phyloP scores from a whole-genome alignment of 352 stramenopile genomes.

The Aphanomyces invadans region DNA sequence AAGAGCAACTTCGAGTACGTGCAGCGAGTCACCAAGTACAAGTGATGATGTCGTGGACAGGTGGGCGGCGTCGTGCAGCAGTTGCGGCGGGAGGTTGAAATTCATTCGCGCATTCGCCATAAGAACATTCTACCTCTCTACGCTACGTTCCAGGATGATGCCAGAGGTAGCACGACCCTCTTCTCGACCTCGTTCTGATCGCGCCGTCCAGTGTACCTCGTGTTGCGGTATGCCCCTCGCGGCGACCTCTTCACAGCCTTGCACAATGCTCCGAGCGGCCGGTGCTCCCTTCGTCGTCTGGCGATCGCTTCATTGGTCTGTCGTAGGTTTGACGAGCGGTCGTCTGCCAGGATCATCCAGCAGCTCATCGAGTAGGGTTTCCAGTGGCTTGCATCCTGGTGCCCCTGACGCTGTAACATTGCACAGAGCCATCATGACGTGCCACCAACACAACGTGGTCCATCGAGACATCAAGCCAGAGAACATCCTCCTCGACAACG shows the following conservation, averaged over 20 bases:
- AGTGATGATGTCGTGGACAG: background rate
- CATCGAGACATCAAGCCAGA: constrained; percentile 96
- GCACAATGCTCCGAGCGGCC: constrained; percentile 36
- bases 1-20: constrained; percentile 52
- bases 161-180: constrained; percentile 30
- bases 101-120: constrained; percentile 85
- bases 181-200: too few species aligned
- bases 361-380: constrained; percentile 17
- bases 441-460: constrained; percentile 79
- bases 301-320: background rate
- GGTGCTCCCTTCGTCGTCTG: constrained; percentile 32
- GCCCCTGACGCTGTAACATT: too few species aligned
- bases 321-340: constrained; percentile 23
- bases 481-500: constrained; percentile 84
- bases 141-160: constrained; percentile 75
- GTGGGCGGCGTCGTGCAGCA: constrained; percentile 58
- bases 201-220: constrained; percentile 78
- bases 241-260: constrained; percentile 83
- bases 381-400: too few species aligned
- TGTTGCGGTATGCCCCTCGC: constrained; percentile 78
- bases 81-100: constrained; percentile 85
- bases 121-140: constrained; percentile 83
- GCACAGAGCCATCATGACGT: constrained; percentile 49
- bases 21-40: background rate
- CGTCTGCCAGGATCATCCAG: constrained; percentile 5